These are phyloP conservation scores for Pseudogymnoascus sp. DNA, from an alignment of 2,329 filamentous ascomycete genomes.

Conservation along the genomic window DNA sequence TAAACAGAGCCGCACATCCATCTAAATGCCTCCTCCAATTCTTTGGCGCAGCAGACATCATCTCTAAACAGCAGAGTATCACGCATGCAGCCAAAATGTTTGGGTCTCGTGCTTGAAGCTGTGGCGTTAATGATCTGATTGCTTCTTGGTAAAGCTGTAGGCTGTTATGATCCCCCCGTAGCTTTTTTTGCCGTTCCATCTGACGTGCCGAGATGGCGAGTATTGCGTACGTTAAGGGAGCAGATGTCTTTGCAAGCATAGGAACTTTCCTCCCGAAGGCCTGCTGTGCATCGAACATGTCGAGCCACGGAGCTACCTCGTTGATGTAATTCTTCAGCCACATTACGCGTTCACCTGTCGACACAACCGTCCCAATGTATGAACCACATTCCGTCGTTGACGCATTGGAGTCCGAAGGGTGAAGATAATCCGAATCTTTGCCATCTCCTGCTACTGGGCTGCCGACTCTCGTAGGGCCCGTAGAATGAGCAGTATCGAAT, in stretches of 20 bases:
- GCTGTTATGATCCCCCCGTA: too few relatives aligned
- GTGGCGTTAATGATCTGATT: too few relatives aligned
- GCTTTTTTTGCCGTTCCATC: slow-evolving; percentile 37
- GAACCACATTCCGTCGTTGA: not conserved
- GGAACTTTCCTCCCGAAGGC: slow-evolving; percentile 48
- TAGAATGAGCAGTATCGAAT: slow-evolving; percentile 30
- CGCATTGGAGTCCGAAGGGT: not conserved
- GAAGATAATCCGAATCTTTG: too few relatives aligned
- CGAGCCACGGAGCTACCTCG: slow-evolving; percentile 48
- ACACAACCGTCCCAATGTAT: slow-evolving; percentile 16
- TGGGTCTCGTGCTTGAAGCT: too few relatives aligned
- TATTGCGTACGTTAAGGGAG: slow-evolving; percentile 43
- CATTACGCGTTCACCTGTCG: slow-evolving; percentile 25
- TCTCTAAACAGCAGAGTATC: too few relatives aligned
- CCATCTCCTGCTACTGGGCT: slow-evolving; percentile 24
- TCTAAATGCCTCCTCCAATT: too few relatives aligned
- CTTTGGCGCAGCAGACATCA: too few relatives aligned
- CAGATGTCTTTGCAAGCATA: slow-evolving; percentile 41
- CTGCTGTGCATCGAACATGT: slow-evolving; percentile 49
- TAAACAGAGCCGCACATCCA: too few relatives aligned
- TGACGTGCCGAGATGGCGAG: slow-evolving; percentile 49
- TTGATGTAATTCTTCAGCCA: slow-evolving; percentile 47
- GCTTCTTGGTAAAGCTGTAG: too few relatives aligned
- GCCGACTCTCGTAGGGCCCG: slow-evolving; percentile 30
- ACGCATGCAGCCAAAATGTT: too few relatives aligned